Conservation (phyloP, 2,329 filamentous ascomycete species). For the Fusarium oligoseptatum region DNA sequence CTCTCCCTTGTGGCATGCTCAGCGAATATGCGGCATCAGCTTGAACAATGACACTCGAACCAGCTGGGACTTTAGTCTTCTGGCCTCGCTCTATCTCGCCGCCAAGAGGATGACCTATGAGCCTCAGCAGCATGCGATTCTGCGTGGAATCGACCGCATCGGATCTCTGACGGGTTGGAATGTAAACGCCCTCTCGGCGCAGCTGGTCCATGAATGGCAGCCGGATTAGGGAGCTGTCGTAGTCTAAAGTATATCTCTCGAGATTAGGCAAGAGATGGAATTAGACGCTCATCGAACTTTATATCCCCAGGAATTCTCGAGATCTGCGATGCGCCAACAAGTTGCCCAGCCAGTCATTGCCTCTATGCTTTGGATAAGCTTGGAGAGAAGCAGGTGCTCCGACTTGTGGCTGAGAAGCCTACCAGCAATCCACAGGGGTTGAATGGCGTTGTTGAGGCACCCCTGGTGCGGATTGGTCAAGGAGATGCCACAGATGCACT, state of each 20-base stretch:
- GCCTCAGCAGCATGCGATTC: slow-evolving; percentile 59
- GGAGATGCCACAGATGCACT: slow-evolving; percentile 68
- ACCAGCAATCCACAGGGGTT: slow-evolving; percentile 69
- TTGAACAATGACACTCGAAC: slow-evolving; percentile 60
- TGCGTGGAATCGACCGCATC: slow-evolving; percentile 55
- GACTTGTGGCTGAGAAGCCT: slow-evolving; percentile 64
- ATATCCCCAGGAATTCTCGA: slow-evolving; percentile 59
- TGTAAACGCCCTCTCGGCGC: slow-evolving; percentile 40
- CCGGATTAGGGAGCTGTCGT: slow-evolving; percentile 29
- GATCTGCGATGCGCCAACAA: slow-evolving; percentile 65
- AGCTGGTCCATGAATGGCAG: slow-evolving; percentile 48
- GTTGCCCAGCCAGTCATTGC: slow-evolving; percentile 66
- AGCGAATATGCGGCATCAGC: slow-evolving; percentile 63
- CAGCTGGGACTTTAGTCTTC: slow-evolving; percentile 62
- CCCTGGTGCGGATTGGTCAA: slow-evolving; percentile 67
- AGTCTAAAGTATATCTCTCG: slow-evolving; percentile 1
- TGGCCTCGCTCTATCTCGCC: slow-evolving; percentile 60
- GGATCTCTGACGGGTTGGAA: slow-evolving; percentile 59
- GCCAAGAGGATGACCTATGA: slow-evolving; percentile 62
- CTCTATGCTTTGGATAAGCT: slow-evolving; percentile 64
- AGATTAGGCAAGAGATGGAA: not conserved
- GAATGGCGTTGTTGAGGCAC: slow-evolving; percentile 69
- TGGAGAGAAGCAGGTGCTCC: slow-evolving; percentile 56
- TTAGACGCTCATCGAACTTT: slow-evolving; percentile 43
- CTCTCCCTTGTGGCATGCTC: slow-evolving; percentile 63